These are phyloP conservation scores for Pleurotus giganteus DNA, from an alignment of 768 basidiomycete genomes.

Conservation along the genomic window DNA sequence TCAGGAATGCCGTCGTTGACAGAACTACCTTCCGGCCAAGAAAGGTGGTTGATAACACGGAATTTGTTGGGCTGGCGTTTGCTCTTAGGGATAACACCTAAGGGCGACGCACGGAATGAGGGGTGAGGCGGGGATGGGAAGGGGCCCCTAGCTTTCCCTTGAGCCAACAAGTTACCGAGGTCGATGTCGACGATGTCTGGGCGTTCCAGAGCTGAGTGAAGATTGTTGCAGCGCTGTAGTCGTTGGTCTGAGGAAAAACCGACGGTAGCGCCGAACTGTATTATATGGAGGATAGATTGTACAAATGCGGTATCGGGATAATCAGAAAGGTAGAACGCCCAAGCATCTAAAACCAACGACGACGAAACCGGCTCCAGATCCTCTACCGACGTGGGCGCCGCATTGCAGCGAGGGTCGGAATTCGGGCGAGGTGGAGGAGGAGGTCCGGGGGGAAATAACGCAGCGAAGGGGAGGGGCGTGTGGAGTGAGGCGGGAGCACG, in stretches of 20 bases:
- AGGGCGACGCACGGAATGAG: conserved; percentile 21
- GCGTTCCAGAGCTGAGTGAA: conserved; percentile 22
- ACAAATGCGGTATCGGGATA: conserved; percentile 29
- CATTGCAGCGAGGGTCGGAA: conserved; percentile 15
- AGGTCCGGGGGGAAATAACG: conserved; percentile 10
- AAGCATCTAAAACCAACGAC: conserved; percentile 7
- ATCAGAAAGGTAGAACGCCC: conserved; percentile 21
- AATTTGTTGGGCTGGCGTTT: conserved; percentile 20
- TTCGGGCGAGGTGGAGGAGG: conserved; percentile 14
- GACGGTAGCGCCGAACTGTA: conserved; percentile 23
- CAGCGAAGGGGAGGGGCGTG: conserved; percentile 8
- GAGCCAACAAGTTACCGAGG: conserved; percentile 9
- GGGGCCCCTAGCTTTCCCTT: conserved; percentile 20
- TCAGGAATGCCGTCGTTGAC: conserved; percentile 11
- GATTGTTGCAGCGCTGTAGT: conserved; percentile 18
- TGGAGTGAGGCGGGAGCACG: not conserved
- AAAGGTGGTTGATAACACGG: conserved; percentile 9
- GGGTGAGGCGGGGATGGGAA: conserved; percentile 17
- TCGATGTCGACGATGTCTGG: conserved; percentile 9
- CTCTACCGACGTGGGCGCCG: conserved; percentile 6
- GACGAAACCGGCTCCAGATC: conserved; percentile 8
- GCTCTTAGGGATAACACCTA: conserved; percentile 20
- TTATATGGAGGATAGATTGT: conserved; percentile 22
- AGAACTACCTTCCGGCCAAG: conserved; percentile 5
- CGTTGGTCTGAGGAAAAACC: conserved; percentile 19